These are phyloP conservation scores for Xylaria telfairii DNA, from an alignment of 495 filamentous ascomycete genomes.

Conservation along the genomic window DNA sequence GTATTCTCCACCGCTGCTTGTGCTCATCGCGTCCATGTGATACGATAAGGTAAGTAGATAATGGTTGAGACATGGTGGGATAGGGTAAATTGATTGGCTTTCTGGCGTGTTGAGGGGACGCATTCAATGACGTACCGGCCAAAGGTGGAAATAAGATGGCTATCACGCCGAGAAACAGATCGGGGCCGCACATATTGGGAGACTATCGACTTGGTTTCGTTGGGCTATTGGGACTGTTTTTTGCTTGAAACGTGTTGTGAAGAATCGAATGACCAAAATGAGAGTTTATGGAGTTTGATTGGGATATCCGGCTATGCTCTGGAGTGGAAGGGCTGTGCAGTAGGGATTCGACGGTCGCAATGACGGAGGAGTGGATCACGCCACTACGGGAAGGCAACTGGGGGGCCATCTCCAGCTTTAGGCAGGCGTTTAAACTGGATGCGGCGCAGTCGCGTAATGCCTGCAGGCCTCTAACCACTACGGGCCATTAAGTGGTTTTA, in stretches of 20 bases:
- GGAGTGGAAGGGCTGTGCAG: neutral
- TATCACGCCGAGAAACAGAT: constrained; percentile 87
- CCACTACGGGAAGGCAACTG: constrained; percentile 7
- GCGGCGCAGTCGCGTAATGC: neutral
- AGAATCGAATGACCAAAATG: neutral
- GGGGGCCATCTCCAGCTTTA: constrained; percentile 13
- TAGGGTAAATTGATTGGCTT: neutral
- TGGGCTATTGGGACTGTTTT: neutral
- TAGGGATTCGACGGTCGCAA: neutral
- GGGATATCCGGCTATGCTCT: neutral
- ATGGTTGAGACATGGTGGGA: constrained; percentile 5
- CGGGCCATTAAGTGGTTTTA: neutral
- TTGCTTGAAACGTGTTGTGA: neutral
- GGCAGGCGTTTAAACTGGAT: constrained; percentile 23
- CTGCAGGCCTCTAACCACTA: neutral
- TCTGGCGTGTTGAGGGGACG: constrained; percentile 20
- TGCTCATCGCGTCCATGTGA: neutral
- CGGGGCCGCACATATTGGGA: constrained; percentile 62
- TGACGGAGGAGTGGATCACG: constrained; percentile 25
- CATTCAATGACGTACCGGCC: constrained; percentile 70
- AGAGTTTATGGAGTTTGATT: neutral
- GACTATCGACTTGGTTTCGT: neutral
- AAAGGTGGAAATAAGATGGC: constrained; percentile 94
- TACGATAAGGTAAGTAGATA: constrained; percentile 1
- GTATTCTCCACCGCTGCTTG: neutral